Percentiles rank a stretch among this genome's conserved stretches.
Evolutionary conservation across 1,284 basidiomycete genomes (phyloP).

Genomic region (Psilocybe mexicana): DNA sequence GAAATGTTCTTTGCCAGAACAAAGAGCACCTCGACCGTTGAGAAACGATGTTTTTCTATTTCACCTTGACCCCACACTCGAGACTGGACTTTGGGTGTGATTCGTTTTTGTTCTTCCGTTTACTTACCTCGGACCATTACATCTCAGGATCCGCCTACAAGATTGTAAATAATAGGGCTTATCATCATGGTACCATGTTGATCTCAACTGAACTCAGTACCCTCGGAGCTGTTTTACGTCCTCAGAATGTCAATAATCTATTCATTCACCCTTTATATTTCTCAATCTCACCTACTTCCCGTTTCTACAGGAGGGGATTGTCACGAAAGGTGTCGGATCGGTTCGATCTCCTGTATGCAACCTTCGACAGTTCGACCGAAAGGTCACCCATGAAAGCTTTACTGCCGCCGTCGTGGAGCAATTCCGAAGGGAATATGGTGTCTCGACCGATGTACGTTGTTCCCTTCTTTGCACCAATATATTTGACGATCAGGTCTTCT

Average conservation of each 20-base stretch:
- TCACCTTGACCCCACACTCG: not conserved
- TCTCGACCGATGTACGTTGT: slow-evolving; percentile 44
- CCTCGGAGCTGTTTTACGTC: slow-evolving; percentile 72
- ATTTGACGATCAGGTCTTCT: slow-evolving; percentile 1
- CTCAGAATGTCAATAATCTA: slow-evolving; percentile 57
- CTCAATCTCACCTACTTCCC: not conserved
- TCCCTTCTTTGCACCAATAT: not conserved
- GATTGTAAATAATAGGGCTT: slow-evolving; percentile 87
- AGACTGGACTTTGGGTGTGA: not conserved
- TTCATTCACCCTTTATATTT: not conserved
- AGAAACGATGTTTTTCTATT: not conserved
- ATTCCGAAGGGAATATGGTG: slow-evolving; percentile 68
- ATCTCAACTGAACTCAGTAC: slow-evolving; percentile 77
- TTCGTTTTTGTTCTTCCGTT: not conserved
- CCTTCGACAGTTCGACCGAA: slow-evolving; percentile 57
- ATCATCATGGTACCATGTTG: slow-evolving; percentile 99
- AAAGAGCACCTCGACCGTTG: not conserved
- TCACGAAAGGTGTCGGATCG: slow-evolving; percentile 86
- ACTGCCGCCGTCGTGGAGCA: slow-evolving; percentile 69
- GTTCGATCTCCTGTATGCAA: slow-evolving; percentile 93
- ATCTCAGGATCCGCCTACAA: slow-evolving; percentile 99
- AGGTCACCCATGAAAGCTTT: slow-evolving; percentile 71
- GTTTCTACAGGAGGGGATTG: slow-evolving; percentile 63
- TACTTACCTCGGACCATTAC: slow-evolving; percentile 39
- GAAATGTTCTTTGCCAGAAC: not conserved